Conservation (phyloP, 2,329 filamentous ascomycete genomes). For the Fusarium hainanense region DNA sequence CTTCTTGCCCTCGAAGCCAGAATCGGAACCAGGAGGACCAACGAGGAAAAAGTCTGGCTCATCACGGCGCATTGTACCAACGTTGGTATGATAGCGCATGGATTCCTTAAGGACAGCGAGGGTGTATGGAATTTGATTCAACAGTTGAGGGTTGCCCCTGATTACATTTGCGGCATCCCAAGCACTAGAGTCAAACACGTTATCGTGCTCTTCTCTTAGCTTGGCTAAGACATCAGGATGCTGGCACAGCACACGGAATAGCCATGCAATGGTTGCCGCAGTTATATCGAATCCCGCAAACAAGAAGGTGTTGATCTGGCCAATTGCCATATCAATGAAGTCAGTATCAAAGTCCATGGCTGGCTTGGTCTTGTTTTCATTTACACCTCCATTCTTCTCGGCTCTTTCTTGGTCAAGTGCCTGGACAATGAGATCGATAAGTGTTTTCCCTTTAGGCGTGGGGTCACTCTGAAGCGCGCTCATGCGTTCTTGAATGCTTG, state of each 20-base stretch:
- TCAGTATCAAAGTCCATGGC: slow-evolving; percentile 33
- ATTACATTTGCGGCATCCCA: slow-evolving; percentile 36
- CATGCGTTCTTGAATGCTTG: slow-evolving; percentile 17
- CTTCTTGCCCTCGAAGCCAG: slow-evolving; percentile 24
- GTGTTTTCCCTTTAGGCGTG: slow-evolving; percentile 20
- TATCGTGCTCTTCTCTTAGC: slow-evolving; percentile 52
- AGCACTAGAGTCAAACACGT: slow-evolving; percentile 48
- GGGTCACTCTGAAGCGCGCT: slow-evolving; percentile 1
- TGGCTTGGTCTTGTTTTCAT: background rate
- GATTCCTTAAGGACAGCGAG: slow-evolving; percentile 53
- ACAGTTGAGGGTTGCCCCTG: slow-evolving; percentile 34
- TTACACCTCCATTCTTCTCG: background rate
- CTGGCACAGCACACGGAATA: slow-evolving; percentile 47
- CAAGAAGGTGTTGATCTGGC: slow-evolving; percentile 52
- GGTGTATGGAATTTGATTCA: slow-evolving; percentile 53
- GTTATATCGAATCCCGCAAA: slow-evolving; percentile 55
- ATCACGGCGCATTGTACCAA: slow-evolving; percentile 27
- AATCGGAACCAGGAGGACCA: slow-evolving; percentile 18
- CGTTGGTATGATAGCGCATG: slow-evolving; percentile 48
- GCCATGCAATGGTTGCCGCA: slow-evolving; percentile 50
- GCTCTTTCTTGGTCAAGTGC: slow-evolving; percentile 19
- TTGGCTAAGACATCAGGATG: slow-evolving; percentile 47
- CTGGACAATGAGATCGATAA: slow-evolving; percentile 30
- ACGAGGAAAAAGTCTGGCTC: slow-evolving; percentile 46
- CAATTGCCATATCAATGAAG: slow-evolving; percentile 44